A percentile compares a stretch with the other conserved stretches of the same genome.
These are phyloP conservation scores for Brassica rapa DNA, from an alignment of 345 rosid genomes.

Conservation along the genomic window DNA sequence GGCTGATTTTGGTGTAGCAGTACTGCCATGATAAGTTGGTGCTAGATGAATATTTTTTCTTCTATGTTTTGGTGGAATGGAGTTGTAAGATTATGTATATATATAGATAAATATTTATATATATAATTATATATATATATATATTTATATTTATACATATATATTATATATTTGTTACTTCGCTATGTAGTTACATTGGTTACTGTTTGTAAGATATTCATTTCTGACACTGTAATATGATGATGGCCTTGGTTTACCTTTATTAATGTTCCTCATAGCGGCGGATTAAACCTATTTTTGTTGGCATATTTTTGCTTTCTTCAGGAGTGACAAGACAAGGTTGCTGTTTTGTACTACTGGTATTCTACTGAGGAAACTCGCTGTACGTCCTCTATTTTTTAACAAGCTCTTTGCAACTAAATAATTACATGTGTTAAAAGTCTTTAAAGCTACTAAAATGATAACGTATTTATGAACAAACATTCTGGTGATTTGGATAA, in stretches of 20 bases:
- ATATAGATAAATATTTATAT: too few relatives aligned
- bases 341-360: conserved; percentile 96
- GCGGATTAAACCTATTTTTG: conserved; percentile 3
- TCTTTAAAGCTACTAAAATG: conserved; percentile 18
- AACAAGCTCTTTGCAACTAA: conserved; percentile 3
- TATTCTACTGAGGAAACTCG: conserved; percentile 82
- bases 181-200: not conserved
- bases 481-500: conserved; percentile 14
- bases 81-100: not conserved
- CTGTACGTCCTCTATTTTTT: conserved; percentile 48
- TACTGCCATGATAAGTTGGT: conserved; percentile 9
- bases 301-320: conserved; percentile 31
- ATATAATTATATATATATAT: not conserved
- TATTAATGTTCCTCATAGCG: conserved; percentile 1
- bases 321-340: conserved; percentile 86
- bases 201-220: not conserved
- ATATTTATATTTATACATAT: too few relatives aligned
- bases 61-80: conserved; percentile 4
- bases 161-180: not conserved
- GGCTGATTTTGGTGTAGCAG: conserved; percentile 10
- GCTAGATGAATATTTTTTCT: conserved; percentile 3
- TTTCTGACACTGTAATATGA: conserved; percentile 7
- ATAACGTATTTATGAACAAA: not conserved
- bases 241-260: not conserved
- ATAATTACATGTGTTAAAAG: not conserved